Evolutionary conservation across 768 basidiomycete genomes (phyloP).

Genomic region (Crepidotus variabilis): DNA sequence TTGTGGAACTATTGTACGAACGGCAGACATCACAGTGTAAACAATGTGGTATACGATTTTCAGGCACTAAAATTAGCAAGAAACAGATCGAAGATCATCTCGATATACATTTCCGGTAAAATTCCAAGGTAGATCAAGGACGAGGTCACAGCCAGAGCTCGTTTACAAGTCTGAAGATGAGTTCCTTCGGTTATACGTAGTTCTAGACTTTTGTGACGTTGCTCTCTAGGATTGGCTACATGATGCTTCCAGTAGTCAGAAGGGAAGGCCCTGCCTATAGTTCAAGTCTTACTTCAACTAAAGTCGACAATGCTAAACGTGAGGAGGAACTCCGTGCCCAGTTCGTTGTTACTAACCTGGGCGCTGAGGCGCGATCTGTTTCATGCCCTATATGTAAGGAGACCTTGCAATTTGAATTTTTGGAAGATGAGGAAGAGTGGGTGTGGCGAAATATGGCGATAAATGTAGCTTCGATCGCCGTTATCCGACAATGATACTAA

Average conservation of each 20-base stretch:
- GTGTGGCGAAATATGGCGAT: constrained; percentile 92
- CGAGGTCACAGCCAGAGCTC: constrained; percentile 89
- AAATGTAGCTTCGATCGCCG: constrained; percentile 47
- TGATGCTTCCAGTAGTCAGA: constrained; percentile 53
- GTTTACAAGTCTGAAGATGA: constrained; percentile 80
- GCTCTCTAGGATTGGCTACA: constrained; percentile 80
- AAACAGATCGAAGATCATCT: constrained; percentile 82
- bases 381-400: constrained; percentile 98
- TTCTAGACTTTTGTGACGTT: constrained; percentile 10
- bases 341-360: constrained; percentile 86
- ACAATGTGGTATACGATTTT: constrained; percentile 89
- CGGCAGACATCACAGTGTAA: constrained; percentile 82
- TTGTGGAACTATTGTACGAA: constrained; percentile 68
- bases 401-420: constrained; percentile 81
- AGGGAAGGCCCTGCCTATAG: constrained; percentile 63
- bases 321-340: constrained; percentile 72
- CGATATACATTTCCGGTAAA: constrained; percentile 96
- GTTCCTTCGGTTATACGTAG: constrained; percentile 20
- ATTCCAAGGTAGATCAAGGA: constrained; percentile 78
- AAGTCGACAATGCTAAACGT: constrained; percentile 65
- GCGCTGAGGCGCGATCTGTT: constrained; percentile 77
- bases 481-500: constrained; percentile 4
- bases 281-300: constrained; percentile 42
- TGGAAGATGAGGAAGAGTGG: constrained; percentile 98
- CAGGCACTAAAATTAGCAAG: constrained; percentile 68